These are phyloP conservation scores for Narthecium ossifragum DNA, from an alignment of 106 monocot genomes.

Conservation along the genomic window DNA sequence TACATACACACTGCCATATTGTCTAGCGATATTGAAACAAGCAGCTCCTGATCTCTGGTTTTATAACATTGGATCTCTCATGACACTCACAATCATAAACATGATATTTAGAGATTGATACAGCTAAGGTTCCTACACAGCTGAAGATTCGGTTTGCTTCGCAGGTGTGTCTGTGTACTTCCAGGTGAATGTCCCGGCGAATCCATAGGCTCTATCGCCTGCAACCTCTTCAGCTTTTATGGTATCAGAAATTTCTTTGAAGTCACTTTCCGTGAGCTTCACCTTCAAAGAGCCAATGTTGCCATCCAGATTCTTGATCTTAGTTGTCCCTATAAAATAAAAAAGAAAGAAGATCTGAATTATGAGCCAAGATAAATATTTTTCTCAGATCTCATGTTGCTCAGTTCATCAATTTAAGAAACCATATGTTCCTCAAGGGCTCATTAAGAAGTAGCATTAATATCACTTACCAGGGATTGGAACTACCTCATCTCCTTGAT, in stretches of 20 bases:
- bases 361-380: neutral
- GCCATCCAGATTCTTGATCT: slow-evolving; percentile 1
- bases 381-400: neutral
- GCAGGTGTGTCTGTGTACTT: slow-evolving; percentile 1
- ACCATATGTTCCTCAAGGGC: neutral
- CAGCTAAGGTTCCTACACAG: too few relatives aligned
- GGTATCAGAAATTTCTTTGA: slow-evolving; percentile 5
- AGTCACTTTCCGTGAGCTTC: neutral
- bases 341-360: neutral
- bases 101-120: too few relatives aligned
- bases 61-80: too few relatives aligned
- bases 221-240: neutral
- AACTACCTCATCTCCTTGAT: slow-evolving; percentile 46
- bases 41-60: too few relatives aligned
- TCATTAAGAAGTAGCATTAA: neutral
- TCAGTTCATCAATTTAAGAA: neutral
- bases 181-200: neutral
- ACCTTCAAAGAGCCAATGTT: slow-evolving; percentile 6
- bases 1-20: too few relatives aligned
- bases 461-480: slow-evolving; percentile 46
- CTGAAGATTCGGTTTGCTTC: too few relatives aligned
- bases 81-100: too few relatives aligned
- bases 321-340: neutral
- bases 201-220: neutral
- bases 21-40: too few relatives aligned